Base-by-base conservation (phyloP, 2,329 filamentous ascomycete genomes). In the Mariannaea elegans region DNA sequence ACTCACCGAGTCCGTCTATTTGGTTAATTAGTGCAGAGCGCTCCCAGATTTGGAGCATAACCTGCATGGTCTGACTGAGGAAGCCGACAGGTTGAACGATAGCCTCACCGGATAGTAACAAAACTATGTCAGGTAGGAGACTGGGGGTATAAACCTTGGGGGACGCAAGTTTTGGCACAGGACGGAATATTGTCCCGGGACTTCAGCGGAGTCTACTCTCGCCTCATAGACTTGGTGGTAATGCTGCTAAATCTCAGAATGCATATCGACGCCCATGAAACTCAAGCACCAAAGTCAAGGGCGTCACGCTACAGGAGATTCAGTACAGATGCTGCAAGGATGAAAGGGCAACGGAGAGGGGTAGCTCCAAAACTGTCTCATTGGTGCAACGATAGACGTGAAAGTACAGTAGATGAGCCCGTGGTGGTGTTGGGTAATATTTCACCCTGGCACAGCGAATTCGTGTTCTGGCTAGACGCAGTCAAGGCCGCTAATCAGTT, bases 201-300 rank as follows among this genome's bases (percentile, higher is more conserved):
- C 24, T 27, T 5, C 9, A 27, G 6, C 24, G 6, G 9, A 27
- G 9, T 9, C 24, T 9, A 27, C 24, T 9, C 24, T 27, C 24
- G 24, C 9, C 6, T 27, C 9, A 27, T 27, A 9, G 24, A 9
- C 24, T 27, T 6, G 24, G 24, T 27, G 24, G 24, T 27, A 27
- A 62, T 59, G 59, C 59, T 60, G 59, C 59, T 27, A 27, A 56
- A 52, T 55, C 62, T 58, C 52, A 42, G 42, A 53, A 57, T 42
- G 44, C 42, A 42, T 53, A 34, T 60, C 16, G 19, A 59, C 52
- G 23, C 18, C 32, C 41, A 16, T 45, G 56, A 60, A 52, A 60
- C 51, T 48, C 53, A 53, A 51, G 38, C 21, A 41, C 23, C 48
- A 44, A 19, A 29, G 36, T 21, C 29, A 18, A 63, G 44, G 41